phyloP scores from a whole-genome alignment of 2,329 filamentous ascomycete species.

The Colletotrichum salicis region DNA sequence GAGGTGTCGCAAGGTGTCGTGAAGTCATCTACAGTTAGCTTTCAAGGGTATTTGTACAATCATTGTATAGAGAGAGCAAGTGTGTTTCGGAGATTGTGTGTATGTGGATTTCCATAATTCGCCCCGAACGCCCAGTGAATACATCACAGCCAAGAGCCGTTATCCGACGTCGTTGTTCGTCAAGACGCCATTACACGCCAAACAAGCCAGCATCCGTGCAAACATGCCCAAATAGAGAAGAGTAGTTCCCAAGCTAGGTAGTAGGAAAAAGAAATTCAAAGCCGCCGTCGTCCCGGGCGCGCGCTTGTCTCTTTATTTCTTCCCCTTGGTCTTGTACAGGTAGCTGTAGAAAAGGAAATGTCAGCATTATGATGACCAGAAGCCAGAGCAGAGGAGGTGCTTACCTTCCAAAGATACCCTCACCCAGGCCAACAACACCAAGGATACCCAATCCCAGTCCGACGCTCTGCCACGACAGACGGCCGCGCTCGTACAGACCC shows the following conservation, averaged over 20 bases:
- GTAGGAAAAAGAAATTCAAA: conserved; percentile 9
- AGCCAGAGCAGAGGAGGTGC: too few species aligned
- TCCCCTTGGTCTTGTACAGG: conserved; percentile 48
- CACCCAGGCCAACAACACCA: conserved; percentile 59
- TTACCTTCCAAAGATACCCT: conserved; percentile 58
- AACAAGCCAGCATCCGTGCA: conserved; percentile 21
- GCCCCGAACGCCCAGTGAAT: conserved; percentile 34
- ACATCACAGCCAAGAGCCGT: conserved; percentile 23
- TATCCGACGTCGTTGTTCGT: conserved; percentile 19
- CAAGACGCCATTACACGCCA: conserved; percentile 24
- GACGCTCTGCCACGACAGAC: conserved; percentile 60
- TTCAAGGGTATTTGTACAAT: conserved; percentile 9
- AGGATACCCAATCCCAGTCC: conserved; percentile 63
- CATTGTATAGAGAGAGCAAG: not conserved
- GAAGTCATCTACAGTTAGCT: not conserved
- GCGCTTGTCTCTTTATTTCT: conserved; percentile 40
- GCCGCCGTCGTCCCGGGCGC: not conserved
- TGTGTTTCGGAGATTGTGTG: conserved; percentile 19
- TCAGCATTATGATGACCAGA: too few species aligned
- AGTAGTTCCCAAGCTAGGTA: conserved; percentile 14
- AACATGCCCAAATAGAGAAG: conserved; percentile 29
- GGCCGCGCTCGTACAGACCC: conserved; percentile 64
- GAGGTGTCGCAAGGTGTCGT: not conserved
- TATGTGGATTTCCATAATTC: conserved; percentile 20
- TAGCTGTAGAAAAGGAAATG: conserved; percentile 41